A percentile compares a stretch with the other conserved stretches of the same genome.
These are phyloP conservation scores for Arthrobotrys iridis DNA, from an alignment of 2,329 filamentous ascomycete genomes.

Conservation along the genomic window DNA sequence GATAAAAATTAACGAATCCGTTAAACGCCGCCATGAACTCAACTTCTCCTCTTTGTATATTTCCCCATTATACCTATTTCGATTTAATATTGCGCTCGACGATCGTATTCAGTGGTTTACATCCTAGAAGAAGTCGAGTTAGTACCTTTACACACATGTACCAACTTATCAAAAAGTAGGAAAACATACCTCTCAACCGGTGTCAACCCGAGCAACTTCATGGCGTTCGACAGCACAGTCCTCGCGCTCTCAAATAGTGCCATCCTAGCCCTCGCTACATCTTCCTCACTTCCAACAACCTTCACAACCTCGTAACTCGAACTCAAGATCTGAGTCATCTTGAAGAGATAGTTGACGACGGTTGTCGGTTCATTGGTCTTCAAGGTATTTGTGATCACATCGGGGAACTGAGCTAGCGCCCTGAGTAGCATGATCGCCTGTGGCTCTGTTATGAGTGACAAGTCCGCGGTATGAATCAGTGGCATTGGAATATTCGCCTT, in stretches of 20 bases:
- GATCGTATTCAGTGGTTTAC: conserved; percentile 13
- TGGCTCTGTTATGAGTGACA: conserved; percentile 74
- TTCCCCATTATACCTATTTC: background rate
- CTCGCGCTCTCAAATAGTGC: conserved; percentile 80
- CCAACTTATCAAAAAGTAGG: background rate
- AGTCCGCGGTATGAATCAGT: conserved; percentile 72
- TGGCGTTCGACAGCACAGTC: conserved; percentile 81
- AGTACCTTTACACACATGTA: background rate
- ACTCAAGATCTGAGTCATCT: conserved; percentile 83
- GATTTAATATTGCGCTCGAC: background rate
- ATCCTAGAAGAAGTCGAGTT: background rate
- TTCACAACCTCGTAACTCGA: conserved; percentile 83
- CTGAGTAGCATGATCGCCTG: conserved; percentile 79
- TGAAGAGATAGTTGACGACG: conserved; percentile 78
- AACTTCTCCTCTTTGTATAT: background rate
- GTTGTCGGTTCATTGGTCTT: conserved; percentile 82
- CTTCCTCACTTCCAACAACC: conserved; percentile 79
- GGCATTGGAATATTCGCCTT: conserved; percentile 67
- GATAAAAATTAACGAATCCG: background rate
- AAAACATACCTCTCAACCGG: conserved; percentile 70
- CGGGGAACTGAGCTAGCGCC: conserved; percentile 83
- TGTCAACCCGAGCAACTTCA: conserved; percentile 79
- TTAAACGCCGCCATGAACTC: conserved; percentile 18
- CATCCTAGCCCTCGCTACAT: conserved; percentile 76
- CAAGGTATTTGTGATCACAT: conserved; percentile 82